Conservation (phyloP, 2,329 filamentous ascomycete genomes). For the Trematosphaeria pertusa region DNA sequence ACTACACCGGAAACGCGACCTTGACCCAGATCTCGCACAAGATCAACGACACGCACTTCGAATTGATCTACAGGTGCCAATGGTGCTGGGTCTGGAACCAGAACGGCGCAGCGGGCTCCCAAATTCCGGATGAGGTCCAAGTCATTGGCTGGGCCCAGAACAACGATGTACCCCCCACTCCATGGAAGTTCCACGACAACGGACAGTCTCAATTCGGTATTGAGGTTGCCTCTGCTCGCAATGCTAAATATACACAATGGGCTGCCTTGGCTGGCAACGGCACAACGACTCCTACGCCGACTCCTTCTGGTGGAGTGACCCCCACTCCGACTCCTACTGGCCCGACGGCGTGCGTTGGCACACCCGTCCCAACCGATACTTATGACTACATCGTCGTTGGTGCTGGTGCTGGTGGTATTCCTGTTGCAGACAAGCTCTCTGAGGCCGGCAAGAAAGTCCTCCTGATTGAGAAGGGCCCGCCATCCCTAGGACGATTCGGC, state of each 20-base stretch:
- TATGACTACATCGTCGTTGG: conserved; percentile 72
- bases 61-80: conserved; percentile 70
- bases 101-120: conserved; percentile 47
- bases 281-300: conserved; percentile 35
- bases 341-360: conserved; percentile 46
- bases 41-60: conserved; percentile 65
- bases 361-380: conserved; percentile 50
- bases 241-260: conserved; percentile 53
- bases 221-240: conserved; percentile 52
- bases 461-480: conserved; percentile 58
- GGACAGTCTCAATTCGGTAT: conserved; percentile 62
- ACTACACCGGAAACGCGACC: conserved; percentile 68
- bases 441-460: conserved; percentile 70
- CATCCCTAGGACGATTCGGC: conserved; percentile 69
- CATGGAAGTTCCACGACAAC: conserved; percentile 60
- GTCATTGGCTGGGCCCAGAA: conserved; percentile 66
- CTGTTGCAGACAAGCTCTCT: conserved; percentile 66
- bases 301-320: conserved; percentile 29
- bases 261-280: conserved; percentile 45
- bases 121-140: conserved; percentile 46
- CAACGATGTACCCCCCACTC: conserved; percentile 47
- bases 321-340: conserved; percentile 35
- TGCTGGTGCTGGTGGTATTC: conserved; percentile 68
- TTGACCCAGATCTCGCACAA: conserved; percentile 66
- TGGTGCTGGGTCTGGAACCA: conserved; percentile 55